A percentile compares a stretch with the other conserved stretches of the same genome.
Conservation (phyloP, 2,329 filamentous ascomycete genomes). For the Claviceps sp. region DNA sequence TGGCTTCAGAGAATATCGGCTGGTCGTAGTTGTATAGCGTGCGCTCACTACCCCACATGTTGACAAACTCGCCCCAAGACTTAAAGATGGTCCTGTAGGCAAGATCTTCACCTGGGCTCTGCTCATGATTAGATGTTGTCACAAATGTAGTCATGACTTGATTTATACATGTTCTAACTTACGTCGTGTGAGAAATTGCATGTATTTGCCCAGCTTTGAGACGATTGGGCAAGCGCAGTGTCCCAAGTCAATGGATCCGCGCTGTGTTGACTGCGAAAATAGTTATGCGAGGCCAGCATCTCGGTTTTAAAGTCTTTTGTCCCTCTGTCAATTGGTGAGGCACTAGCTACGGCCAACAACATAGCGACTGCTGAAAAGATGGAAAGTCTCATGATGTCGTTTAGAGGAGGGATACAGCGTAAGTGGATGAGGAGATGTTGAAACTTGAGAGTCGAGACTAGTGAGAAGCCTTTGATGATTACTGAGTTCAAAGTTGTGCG, state of each 20-base stretch:
- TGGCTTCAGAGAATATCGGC: background rate
- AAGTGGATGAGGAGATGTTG: background rate
- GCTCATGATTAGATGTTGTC: background rate
- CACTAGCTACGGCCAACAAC: background rate
- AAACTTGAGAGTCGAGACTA: too few relatives aligned
- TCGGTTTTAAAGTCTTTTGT: background rate
- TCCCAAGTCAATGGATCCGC: background rate
- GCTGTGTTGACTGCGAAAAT: constrained; percentile 1
- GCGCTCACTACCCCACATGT: constrained; percentile 3
- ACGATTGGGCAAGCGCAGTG: background rate
- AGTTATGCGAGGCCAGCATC: constrained; percentile 1
- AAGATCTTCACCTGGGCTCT: constrained; percentile 3
- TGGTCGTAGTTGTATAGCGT: background rate
- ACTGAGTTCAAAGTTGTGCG: background rate
- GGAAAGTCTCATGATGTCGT: background rate
- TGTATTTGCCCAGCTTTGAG: constrained; percentile 1
- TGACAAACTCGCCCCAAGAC: background rate
- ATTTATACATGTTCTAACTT: background rate
- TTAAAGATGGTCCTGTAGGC: background rate
- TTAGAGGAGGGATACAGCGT: too few relatives aligned
- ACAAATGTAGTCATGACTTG: too few relatives aligned
- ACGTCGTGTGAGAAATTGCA: constrained; percentile 1
- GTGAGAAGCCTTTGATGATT: too few relatives aligned
- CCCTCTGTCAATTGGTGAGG: background rate
- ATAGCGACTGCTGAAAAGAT: background rate